Evolutionary conservation across 1,284 basidiomycete species (phyloP), one percentile per base, ranked within the genome.

Genomic region (Melanopsichium pennsylvanicum): DNA sequence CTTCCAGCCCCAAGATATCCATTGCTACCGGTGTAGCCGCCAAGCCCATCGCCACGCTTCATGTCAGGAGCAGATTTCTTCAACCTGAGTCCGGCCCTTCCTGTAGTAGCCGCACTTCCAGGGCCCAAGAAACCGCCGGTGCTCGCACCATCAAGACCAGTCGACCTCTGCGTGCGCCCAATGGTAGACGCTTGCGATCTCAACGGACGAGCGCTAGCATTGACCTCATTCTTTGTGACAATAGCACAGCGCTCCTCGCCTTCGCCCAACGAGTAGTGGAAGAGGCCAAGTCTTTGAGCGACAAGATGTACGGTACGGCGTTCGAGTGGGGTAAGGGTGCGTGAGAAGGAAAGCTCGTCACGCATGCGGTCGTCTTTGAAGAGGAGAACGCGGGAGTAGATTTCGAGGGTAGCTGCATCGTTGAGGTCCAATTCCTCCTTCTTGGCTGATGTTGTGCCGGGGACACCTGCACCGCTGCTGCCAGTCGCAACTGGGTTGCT

Each of bases 351-450:
- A 34, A 98, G 87, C 82, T 98, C 95, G 75, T 98, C 95, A 27
- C 96, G 88, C 91, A 98, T 94, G 67, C 87, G 89, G 81, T 98
- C 95, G 76, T 97, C 94, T 84, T 96, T 97, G 88, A 99, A 99
- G 35, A 97, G 86, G 39, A 97, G 84, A 51, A 97, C 92, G 69
- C 94, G 87, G 52, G 95, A 97, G 82, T 97, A 98, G 74, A 99
- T 96, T 81, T 97, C 93, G 68, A 98, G 85, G 9, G 93, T 95
- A 29, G 89, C 88, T 1, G 94, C 89, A 81, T 99, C 95, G 79
- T 98, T 97, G 75, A 98, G 85, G 82, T 99, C 95, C 50, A 98
- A 86, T 81, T 70, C 68, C 29, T 70, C 68, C 41, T 61, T 60
- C 45, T 66, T 64, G 31, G 31, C 40, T 79, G 75, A 87, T 85